Conservation (phyloP, 1,284 basidiomycete species). For the Fomes fomentarius region DNA sequence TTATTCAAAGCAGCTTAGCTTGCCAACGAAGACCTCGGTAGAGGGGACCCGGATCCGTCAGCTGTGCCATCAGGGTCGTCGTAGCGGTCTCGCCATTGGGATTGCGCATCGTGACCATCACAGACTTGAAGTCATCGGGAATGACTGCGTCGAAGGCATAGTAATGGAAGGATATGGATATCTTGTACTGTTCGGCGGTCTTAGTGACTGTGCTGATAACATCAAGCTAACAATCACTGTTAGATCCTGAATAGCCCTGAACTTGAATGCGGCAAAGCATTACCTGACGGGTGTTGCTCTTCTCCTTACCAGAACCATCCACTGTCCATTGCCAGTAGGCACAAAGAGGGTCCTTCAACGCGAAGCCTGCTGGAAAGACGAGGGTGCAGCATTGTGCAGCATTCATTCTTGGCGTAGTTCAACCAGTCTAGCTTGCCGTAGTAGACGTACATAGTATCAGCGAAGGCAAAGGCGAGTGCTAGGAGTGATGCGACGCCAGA, state of each 20-base stretch:
- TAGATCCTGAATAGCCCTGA: background rate
- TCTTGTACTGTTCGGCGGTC: background rate
- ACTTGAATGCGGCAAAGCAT: background rate
- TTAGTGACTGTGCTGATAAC: background rate
- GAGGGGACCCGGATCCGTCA: background rate
- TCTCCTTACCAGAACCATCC: background rate
- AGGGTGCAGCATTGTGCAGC: background rate
- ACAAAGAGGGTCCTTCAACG: background rate
- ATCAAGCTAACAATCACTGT: background rate
- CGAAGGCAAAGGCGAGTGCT: background rate
- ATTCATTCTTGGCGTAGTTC: background rate
- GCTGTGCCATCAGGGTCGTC: background rate
- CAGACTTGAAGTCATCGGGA: background rate
- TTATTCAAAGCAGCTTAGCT: background rate
- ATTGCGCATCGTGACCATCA: background rate
- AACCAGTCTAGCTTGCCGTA: background rate
- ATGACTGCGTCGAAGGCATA: background rate
- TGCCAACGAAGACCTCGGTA: conserved; percentile 1
- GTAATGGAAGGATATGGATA: background rate
- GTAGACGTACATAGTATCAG: background rate
- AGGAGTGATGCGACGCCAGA: too few relatives aligned
- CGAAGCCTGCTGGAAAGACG: background rate
- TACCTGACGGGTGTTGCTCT: background rate
- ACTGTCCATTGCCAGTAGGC: background rate
- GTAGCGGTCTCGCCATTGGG: background rate